Evolutionary conservation across 176 grass and related monocot genomes (phyloP).

Genomic region (Melocanna baccifera): DNA sequence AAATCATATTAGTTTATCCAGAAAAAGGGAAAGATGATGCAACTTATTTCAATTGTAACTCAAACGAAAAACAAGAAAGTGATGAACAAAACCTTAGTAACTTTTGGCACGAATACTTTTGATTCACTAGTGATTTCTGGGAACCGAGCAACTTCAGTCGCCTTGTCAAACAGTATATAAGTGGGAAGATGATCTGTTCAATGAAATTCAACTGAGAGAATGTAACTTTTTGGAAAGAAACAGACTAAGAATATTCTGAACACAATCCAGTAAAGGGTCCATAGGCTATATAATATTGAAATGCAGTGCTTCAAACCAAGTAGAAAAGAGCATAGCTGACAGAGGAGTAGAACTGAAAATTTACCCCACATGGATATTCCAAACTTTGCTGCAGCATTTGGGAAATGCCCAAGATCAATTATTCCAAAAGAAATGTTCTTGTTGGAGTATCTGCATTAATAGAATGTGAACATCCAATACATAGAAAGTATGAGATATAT

Average conservation of each 20-base stretch:
- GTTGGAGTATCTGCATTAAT: constrained; percentile 74
- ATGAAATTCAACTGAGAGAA: constrained; percentile 29
- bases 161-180: constrained; percentile 95
- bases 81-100: constrained; percentile 64
- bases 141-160: constrained; percentile 66
- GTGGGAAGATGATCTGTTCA: constrained; percentile 82
- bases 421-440: constrained; percentile 94
- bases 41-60: background rate
- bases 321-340: constrained; percentile 4
- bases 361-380: constrained; percentile 89
- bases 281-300: constrained; percentile 12
- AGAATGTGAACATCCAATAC: background rate
- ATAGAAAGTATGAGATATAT: background rate
- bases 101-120: constrained; percentile 63
- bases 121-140: constrained; percentile 70
- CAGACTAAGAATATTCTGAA: background rate
- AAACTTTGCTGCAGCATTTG: constrained; percentile 88
- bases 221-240: constrained; percentile 9
- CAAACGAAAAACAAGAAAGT: constrained; percentile 21
- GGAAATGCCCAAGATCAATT: constrained; percentile 97
- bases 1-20: background rate
- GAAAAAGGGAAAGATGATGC: background rate
- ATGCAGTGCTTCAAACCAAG: constrained; percentile 13
- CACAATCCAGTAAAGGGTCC: background rate
- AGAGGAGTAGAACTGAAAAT: constrained; percentile 8